Conservation (phyloP, 2,329 filamentous ascomycete species). For the Lachnellula arida region DNA sequence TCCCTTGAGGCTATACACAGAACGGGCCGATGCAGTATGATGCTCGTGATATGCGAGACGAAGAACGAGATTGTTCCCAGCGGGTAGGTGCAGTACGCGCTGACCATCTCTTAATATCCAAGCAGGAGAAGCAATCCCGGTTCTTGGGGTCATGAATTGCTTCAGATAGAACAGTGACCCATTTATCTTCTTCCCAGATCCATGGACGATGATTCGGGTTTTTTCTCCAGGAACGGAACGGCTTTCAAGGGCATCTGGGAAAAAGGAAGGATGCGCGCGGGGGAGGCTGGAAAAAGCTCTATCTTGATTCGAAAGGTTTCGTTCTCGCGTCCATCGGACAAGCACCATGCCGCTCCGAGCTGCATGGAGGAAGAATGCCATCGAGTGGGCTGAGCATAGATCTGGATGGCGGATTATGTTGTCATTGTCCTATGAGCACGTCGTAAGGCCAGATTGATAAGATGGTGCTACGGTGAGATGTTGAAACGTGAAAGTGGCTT, state of each 20-base stretch:
- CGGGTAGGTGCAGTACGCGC: constrained; percentile 16
- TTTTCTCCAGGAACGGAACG: no score
- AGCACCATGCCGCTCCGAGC: neutral
- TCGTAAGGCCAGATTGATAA: no score
- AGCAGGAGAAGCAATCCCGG: neutral
- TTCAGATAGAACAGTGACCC: neutral
- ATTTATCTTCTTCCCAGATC: neutral
- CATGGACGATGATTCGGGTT: no score
- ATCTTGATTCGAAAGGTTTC: neutral
- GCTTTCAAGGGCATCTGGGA: neutral
- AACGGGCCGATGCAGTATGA: constrained; percentile 20
- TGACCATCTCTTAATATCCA: neutral
- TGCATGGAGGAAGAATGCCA: neutral
- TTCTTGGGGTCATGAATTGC: neutral
- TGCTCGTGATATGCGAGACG: constrained; percentile 17
- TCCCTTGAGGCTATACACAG: constrained; percentile 9
- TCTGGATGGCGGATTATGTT: no score
- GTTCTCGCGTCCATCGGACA: neutral
- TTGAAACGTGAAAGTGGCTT: no score
- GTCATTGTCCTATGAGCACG: no score
- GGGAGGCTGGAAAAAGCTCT: neutral
- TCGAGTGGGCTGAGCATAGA: no score
- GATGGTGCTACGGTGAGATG: no score
- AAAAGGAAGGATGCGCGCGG: neutral
- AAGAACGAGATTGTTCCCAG: constrained; percentile 11